phyloP scores from a whole-genome alignment of 2,329 filamentous ascomycete genomes.

The Colletotrichum sp. region DNA sequence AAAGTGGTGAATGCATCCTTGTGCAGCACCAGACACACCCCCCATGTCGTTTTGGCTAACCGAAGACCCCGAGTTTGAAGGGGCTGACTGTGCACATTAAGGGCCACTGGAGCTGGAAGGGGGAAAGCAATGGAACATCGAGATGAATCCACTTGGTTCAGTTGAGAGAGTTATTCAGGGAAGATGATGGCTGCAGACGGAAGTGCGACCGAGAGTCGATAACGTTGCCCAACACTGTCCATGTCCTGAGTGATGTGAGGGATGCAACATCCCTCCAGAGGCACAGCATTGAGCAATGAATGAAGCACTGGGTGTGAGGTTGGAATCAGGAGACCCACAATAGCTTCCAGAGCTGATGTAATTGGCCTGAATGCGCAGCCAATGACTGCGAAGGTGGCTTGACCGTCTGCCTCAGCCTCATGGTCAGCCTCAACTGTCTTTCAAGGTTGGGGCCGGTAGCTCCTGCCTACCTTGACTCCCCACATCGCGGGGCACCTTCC shows the following conservation, averaged over 20 bases:
- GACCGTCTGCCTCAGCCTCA: background rate
- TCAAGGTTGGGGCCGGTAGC: background rate
- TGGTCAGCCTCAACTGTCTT: background rate
- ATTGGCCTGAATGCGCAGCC: background rate
- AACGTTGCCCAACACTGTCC: background rate
- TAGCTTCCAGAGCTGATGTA: background rate
- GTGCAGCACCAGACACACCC: background rate
- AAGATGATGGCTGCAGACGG: background rate
- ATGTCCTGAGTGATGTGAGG: background rate
- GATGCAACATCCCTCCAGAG: background rate
- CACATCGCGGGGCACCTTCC: constrained; percentile 19
- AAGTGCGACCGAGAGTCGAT: background rate
- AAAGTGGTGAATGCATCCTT: background rate
- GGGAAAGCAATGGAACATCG: background rate
- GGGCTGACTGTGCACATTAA: background rate
- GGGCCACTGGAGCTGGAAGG: background rate
- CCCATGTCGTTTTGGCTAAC: background rate
- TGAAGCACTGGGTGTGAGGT: background rate
- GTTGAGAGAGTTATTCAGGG: background rate
- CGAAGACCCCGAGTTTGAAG: background rate
- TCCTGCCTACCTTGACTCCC: constrained; percentile 1
- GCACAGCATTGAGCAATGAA: background rate
- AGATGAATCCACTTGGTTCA: background rate
- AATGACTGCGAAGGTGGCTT: constrained; percentile 4
- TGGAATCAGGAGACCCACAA: background rate